Evolutionary conservation across 768 basidiomycete species (phyloP).

Genomic region (Xerocomus brunneocitrinus): DNA sequence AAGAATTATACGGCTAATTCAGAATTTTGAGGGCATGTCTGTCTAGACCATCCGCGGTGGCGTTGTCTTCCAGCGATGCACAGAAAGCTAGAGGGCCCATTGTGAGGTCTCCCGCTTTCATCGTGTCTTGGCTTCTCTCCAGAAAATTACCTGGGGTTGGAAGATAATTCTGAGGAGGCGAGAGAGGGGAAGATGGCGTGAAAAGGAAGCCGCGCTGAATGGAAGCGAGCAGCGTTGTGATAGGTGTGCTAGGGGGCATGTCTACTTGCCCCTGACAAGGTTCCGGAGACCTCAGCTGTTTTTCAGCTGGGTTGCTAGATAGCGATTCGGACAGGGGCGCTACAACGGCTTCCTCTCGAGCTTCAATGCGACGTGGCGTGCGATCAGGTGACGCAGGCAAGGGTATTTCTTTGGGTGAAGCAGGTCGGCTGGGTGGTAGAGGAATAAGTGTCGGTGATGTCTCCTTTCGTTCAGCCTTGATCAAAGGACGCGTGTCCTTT

Average conservation of each 20-base stretch:
- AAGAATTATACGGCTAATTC: slow-evolving; percentile 15
- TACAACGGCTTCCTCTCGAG: slow-evolving; percentile 2
- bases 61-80: slow-evolving; percentile 7
- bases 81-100: slow-evolving; percentile 6
- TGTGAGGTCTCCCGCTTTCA: background rate
- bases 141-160: background rate
- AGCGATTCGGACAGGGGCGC: background rate
- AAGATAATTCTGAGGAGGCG: slow-evolving; percentile 49
- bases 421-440: slow-evolving; percentile 20
- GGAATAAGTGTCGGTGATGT: slow-evolving; percentile 15
- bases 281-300: background rate
- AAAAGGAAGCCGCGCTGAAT: slow-evolving; percentile 68
- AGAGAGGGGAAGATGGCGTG: slow-evolving; percentile 58
- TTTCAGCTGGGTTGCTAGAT: background rate
- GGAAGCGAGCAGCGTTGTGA: slow-evolving; percentile 55
- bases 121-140: slow-evolving; percentile 7
- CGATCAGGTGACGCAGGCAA: slow-evolving; percentile 19
- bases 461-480: slow-evolving; percentile 13
- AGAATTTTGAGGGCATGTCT: slow-evolving; percentile 23
- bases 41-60: slow-evolving; percentile 12
- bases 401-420: slow-evolving; percentile 16
- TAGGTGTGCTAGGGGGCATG: slow-evolving; percentile 50
- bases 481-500: slow-evolving; percentile 10
- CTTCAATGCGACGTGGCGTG: slow-evolving; percentile 1
- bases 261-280: slow-evolving; percentile 2